phyloP scores from a whole-genome alignment of 768 basidiomycete genomes.

The Lactifluus rugatus region DNA sequence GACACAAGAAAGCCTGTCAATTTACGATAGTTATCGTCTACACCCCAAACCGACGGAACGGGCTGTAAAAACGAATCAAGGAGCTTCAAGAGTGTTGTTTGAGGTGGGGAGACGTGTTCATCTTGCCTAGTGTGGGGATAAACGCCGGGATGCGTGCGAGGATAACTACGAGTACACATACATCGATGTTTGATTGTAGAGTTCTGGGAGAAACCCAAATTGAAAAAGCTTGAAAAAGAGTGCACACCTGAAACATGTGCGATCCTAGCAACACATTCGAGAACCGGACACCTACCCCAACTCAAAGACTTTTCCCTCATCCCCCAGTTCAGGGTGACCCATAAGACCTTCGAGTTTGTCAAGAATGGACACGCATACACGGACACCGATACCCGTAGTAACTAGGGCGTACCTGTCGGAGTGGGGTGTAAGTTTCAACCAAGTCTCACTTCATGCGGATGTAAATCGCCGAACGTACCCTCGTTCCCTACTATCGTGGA shows the following conservation, averaged over 20 bases:
- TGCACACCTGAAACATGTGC: conserved; percentile 15
- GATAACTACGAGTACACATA: not conserved
- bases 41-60: conserved; percentile 10
- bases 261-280: not conserved
- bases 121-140: conserved; percentile 35
- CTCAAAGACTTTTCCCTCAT: conserved; percentile 63
- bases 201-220: conserved; percentile 16
- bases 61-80: conserved; percentile 77
- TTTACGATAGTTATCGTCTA: not conserved
- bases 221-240: conserved; percentile 16
- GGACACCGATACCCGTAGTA: conserved; percentile 44
- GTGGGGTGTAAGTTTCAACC: not conserved
- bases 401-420: conserved; percentile 41
- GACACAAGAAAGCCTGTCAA: conserved; percentile 9
- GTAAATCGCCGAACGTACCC: conserved; percentile 6
- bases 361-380: conserved; percentile 58
- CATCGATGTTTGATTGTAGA: conserved; percentile 15
- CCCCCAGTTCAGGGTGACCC: conserved; percentile 55
- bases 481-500: conserved; percentile 6
- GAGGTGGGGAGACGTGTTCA: conserved; percentile 74
- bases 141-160: not conserved
- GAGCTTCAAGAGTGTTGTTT: conserved; percentile 80
- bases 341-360: conserved; percentile 63
- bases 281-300: conserved; percentile 42
- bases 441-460: not conserved